Percentiles rank a stretch among this genome's conserved stretches.
phyloP scores from a whole-genome alignment of 1,284 basidiomycete genomes.

The Sporisorium sorghi region DNA sequence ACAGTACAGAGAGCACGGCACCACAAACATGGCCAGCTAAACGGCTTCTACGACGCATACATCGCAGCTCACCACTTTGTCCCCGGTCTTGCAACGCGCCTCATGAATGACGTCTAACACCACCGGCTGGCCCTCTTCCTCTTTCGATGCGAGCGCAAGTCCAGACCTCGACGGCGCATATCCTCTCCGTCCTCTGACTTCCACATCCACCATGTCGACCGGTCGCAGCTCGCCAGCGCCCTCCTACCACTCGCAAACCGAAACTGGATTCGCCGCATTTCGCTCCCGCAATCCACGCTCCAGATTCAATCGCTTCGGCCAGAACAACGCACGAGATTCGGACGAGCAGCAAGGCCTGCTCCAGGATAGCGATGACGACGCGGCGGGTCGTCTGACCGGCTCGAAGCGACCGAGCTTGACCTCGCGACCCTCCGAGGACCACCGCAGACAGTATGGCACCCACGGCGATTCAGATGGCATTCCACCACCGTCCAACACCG shows the following conservation, averaged over 20 bases:
- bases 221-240: conserved; percentile 44
- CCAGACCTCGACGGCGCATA: conserved; percentile 24
- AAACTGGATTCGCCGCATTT: conserved; percentile 43
- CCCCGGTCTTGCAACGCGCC: conserved; percentile 4
- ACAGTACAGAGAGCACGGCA: neutral
- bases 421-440: conserved; percentile 42
- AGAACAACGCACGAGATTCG: conserved; percentile 45
- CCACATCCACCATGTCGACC: conserved; percentile 28
- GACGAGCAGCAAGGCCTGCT: conserved; percentile 52
- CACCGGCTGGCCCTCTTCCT: conserved; percentile 7
- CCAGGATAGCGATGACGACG: conserved; percentile 31
- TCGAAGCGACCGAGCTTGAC: conserved; percentile 26
- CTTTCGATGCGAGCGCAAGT: conserved; percentile 23
- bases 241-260: conserved; percentile 36
- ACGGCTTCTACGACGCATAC: neutral
- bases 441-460: conserved; percentile 42
- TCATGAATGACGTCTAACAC: conserved; percentile 39
- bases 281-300: conserved; percentile 41
- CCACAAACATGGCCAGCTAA: conserved; percentile 3
- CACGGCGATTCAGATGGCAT: conserved; percentile 24
- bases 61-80: conserved; percentile 6
- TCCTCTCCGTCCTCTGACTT: conserved; percentile 18
- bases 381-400: neutral
- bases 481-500: conserved; percentile 13
- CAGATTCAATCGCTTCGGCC: conserved; percentile 45